These are phyloP conservation scores for Beauveria medogensis DNA, from an alignment of 2,329 filamentous ascomycete species.

Conservation along the genomic window DNA sequence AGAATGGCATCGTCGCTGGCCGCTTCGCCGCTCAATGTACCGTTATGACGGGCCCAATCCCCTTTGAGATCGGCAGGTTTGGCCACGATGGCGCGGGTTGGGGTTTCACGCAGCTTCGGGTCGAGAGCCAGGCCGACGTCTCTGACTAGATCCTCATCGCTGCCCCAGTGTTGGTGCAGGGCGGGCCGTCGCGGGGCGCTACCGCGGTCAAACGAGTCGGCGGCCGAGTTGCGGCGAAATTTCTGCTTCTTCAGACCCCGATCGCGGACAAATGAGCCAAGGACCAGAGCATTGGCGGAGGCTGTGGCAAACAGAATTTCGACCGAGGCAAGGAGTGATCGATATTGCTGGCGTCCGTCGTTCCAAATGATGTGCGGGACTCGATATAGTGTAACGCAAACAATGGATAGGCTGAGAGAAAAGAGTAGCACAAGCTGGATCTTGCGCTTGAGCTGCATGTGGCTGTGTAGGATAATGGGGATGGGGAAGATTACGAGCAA, in stretches of 20 bases:
- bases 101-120: constrained; percentile 37
- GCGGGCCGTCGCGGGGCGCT: constrained; percentile 36
- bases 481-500: constrained; percentile 83
- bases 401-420: constrained; percentile 71
- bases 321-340: constrained; percentile 80
- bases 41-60: constrained; percentile 40
- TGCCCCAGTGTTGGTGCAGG: constrained; percentile 66
- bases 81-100: constrained; percentile 14
- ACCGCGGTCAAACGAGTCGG: constrained; percentile 52
- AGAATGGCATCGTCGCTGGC: constrained; percentile 39
- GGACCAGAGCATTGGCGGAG: constrained; percentile 79
- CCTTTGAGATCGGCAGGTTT: constrained; percentile 32
- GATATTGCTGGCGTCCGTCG: constrained; percentile 71
- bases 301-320: constrained; percentile 84
- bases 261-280: constrained; percentile 89
- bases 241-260: constrained; percentile 83
- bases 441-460: constrained; percentile 71
- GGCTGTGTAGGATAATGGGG: constrained; percentile 73
- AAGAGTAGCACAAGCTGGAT: constrained; percentile 73
- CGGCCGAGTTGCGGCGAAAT: constrained; percentile 59
- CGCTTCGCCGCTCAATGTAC: constrained; percentile 28
- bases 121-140: constrained; percentile 65
- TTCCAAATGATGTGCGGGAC: constrained; percentile 67
- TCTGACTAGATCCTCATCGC: constrained; percentile 82
- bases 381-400: constrained; percentile 72